Base-by-base conservation (phyloP, 192 early-diverging fungal species). In the Rhizoclosmatium sp. region DNA sequence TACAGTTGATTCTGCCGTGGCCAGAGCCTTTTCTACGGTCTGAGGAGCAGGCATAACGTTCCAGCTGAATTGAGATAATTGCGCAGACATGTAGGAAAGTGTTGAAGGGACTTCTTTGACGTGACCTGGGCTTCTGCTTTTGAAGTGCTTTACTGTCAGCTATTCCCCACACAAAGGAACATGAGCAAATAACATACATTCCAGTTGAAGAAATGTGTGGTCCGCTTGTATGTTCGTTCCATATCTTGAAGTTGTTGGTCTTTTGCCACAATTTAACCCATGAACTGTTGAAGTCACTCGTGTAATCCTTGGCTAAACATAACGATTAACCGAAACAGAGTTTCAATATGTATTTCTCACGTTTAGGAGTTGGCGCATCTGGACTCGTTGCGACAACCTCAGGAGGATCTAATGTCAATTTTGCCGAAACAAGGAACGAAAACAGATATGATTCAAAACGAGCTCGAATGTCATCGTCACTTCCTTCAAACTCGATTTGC, bases 361-460 rank as follows among this genome's bases (percentile, higher is more conserved):
- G 58, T 54, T 66, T 61, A 12, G 76, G 47, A 4, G 71, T 39
- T 48, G 74, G 21, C 51, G 45, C 4, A 82, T 58, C 21, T 74
- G 39, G 46, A 39, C 78, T 68, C 56, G 74, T 69, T n/a, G 81
- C 66, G 1, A 78, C 66, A 5, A 65, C 21, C 47, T 80, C 78
- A 44, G 72, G 47, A 3, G 82, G 79, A 4, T 44, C 59, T 46
- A 78, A 89, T 1, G 88, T 82, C 56, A 89, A 83, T 61, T 92
- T 92, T 39, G 90, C 87, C 39, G 91, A 92, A 1, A 89, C 87
- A n/a, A 94, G 79, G 19, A 95, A 75, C 0, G 90, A 87, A 49
- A 91, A 74, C 1, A 94, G 82, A 76, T 95, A 95, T 59, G 87
- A 83, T 85, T 95, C 94, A 73, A 95, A 94, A 46, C 92, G 86